Evolutionary conservation across 2,329 filamentous ascomycete species (phyloP), one percentile per base, ranked within the genome.

Genomic region (Curvularia hawaiiensis): DNA sequence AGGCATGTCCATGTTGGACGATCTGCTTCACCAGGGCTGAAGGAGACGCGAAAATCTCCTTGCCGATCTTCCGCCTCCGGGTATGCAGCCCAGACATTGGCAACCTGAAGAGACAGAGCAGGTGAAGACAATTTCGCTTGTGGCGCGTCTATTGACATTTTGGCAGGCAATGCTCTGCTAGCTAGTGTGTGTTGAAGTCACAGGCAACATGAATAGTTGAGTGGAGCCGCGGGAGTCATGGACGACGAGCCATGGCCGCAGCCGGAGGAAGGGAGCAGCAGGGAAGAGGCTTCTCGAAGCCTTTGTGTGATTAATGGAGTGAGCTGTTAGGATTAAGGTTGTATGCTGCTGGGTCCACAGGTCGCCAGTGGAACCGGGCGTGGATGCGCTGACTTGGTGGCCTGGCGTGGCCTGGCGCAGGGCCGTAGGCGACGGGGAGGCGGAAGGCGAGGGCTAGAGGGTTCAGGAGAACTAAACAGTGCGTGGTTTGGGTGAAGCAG

Each of bases 371-470:
- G 39, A 26, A 9, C 49, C 33, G 30, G 22, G 26, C 14, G 26
- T 14, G 9, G 11, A 24, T 16, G 28, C 16, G 18, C 14, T 18
- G 39, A 43, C 14, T 31, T 26, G 18, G 4, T 33, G 26, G 18
- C 20, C 4, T 33, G 26, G 18, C 20, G 24, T 39, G 47, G 5
- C 46, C 22, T n/a, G 48, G 43, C 47, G 43, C 49, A 41, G 28
- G 35, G 51, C 28, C 39, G 24, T 20, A 18, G 7, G 43, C 40
- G 51, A 48, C 54, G 54, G 54, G 54, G 54, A 57, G 44, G 6
- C 44, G 54, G 54, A 43, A 46, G 26, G 26, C 30, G 18, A 20
- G 18, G 18, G 30, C 28, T 14, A 16, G 28, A 33, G 49, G 35
- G 44, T 44, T 56, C 49, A 53, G 49, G 54, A 52, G 49, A 28